Conservation (phyloP, 164 flowering plant species). For the Vitis labrusca region DNA sequence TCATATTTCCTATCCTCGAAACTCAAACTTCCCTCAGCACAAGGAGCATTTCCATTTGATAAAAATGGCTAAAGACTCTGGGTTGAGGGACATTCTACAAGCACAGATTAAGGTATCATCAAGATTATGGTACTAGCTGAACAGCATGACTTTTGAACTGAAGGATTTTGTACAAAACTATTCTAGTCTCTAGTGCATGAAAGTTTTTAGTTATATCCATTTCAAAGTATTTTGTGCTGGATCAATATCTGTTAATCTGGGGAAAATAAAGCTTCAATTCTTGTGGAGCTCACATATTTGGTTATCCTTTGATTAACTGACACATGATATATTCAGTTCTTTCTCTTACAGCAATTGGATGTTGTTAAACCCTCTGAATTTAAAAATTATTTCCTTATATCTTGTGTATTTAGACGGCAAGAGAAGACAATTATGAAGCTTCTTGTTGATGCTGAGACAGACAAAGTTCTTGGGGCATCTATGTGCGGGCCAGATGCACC, state of each 20-base stretch:
- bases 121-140: too few species aligned
- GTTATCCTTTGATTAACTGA: too few species aligned
- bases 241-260: too few species aligned
- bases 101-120: not conserved
- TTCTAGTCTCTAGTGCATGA: too few species aligned
- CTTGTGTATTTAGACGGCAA: conserved; percentile 57
- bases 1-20: not conserved
- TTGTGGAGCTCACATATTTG: not conserved
- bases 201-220: too few species aligned
- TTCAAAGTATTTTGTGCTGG: too few species aligned
- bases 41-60: not conserved
- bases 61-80: not conserved
- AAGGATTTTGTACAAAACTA: too few species aligned
- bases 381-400: not conserved
- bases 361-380: not conserved
- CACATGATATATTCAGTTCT: not conserved
- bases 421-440: conserved; percentile 94
- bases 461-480: conserved; percentile 92
- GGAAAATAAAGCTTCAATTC: not conserved
- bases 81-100: not conserved
- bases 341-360: not conserved
- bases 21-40: not conserved
- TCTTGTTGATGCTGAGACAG: conserved; percentile 82
- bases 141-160: too few species aligned
- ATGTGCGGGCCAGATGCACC: conserved; percentile 99